These are phyloP conservation scores for Microsporum audouinii DNA, from an alignment of 2,329 filamentous ascomycete genomes.

Conservation along the genomic window DNA sequence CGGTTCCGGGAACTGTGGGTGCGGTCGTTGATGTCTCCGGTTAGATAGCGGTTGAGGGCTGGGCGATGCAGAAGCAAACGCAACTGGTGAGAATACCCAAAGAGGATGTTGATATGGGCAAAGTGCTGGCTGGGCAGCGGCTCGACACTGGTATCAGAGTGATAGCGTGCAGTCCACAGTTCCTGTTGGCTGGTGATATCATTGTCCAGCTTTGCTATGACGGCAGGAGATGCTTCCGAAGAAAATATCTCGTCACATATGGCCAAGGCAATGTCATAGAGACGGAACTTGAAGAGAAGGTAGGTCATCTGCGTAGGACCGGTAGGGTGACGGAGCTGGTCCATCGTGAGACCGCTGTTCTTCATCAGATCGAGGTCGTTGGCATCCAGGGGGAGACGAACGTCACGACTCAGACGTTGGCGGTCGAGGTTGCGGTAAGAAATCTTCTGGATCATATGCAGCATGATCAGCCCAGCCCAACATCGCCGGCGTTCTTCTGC, in stretches of 20 bases:
- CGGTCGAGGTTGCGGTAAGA: conserved; percentile 27
- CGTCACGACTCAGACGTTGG: conserved; percentile 20
- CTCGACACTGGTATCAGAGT: conserved; percentile 17
- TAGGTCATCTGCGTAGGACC: conserved; percentile 34
- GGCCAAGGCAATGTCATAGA: conserved; percentile 27
- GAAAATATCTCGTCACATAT: conserved; percentile 28
- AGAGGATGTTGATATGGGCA: conserved; percentile 32
- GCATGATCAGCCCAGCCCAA: conserved; percentile 32
- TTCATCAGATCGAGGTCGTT: conserved; percentile 28
- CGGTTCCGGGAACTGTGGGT: conserved; percentile 22
- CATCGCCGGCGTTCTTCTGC: conserved; percentile 30
- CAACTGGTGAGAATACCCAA: conserved; percentile 31
- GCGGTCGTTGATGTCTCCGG: conserved; percentile 23
- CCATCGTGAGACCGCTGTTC: conserved; percentile 15
- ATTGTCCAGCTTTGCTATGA: conserved; percentile 20
- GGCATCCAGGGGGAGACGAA: conserved; percentile 26
- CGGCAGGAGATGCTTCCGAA: conserved; percentile 16
- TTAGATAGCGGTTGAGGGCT: conserved; percentile 23
- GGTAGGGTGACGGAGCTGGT: conserved; percentile 4
- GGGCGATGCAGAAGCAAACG: conserved; percentile 30
- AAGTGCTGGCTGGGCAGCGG: conserved; percentile 26
- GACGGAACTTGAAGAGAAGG: conserved; percentile 28
- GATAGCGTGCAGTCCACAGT: conserved; percentile 23
- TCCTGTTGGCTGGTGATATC: conserved; percentile 25
- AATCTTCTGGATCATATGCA: conserved; percentile 31